Conservation (phyloP, 2,329 filamentous ascomycete species). For the Aspergillus ochraceoroseus region DNA sequence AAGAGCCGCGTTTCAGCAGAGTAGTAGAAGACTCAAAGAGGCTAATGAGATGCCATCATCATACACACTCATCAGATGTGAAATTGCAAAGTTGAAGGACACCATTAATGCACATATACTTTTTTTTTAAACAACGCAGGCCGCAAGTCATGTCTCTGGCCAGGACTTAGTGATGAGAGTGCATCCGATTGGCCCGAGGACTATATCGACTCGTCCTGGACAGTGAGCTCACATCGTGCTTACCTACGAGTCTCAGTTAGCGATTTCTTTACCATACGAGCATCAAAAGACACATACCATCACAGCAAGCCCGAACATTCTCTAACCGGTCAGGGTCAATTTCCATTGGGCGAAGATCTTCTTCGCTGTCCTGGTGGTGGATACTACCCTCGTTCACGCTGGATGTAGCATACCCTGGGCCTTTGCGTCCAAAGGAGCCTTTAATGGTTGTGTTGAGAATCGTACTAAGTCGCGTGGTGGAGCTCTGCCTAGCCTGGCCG, state of each 20-base stretch:
- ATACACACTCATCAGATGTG: background rate
- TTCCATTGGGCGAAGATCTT: slow-evolving; percentile 70
- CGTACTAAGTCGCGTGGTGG: slow-evolving; percentile 46
- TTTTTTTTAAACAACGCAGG: slow-evolving; percentile 5
- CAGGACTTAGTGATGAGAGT: slow-evolving; percentile 32
- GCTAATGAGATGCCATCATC: background rate
- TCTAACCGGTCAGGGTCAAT: slow-evolving; percentile 74
- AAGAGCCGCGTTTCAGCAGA: slow-evolving; percentile 10
- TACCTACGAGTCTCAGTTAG: slow-evolving; percentile 49
- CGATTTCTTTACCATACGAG: no score
- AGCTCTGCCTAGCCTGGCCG: slow-evolving; percentile 38
- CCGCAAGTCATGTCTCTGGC: background rate
- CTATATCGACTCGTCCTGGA: slow-evolving; percentile 42
- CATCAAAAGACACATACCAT: no score
- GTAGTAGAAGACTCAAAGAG: slow-evolving; percentile 2
- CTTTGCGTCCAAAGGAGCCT: slow-evolving; percentile 48
- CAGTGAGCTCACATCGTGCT: slow-evolving; percentile 61
- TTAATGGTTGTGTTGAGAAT: slow-evolving; percentile 48
- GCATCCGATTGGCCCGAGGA: slow-evolving; percentile 36
- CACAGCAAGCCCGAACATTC: slow-evolving; percentile 95
- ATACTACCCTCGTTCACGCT: slow-evolving; percentile 40
- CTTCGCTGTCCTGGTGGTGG: slow-evolving; percentile 64
- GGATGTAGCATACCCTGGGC: slow-evolving; percentile 34
- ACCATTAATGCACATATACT: slow-evolving; percentile 8
- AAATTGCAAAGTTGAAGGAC: slow-evolving; percentile 1